Evolutionary conservation across 768 basidiomycete genomes (phyloP).

Genomic region (Phaeolepiota aurea): DNA sequence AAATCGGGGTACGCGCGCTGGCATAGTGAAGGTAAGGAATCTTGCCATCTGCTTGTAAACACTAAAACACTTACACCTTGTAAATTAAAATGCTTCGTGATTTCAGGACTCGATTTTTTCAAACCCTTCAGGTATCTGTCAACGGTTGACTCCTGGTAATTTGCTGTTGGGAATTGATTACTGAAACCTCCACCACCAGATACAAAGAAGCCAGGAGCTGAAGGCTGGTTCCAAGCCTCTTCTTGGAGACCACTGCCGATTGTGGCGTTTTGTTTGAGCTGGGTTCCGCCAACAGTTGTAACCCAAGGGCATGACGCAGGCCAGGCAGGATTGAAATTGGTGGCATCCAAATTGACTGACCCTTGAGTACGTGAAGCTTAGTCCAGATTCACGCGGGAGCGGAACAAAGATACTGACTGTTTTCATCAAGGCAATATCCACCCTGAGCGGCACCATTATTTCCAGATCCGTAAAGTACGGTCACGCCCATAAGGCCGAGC

Average conservation of each 20-base stretch:
- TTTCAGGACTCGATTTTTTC: conserved; percentile 10
- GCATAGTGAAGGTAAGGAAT: neutral
- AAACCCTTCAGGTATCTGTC: conserved; percentile 22
- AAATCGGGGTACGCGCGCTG: conserved; percentile 40
- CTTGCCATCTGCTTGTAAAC: conserved; percentile 12
- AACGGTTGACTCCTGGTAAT: conserved; percentile 31
- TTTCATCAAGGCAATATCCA: conserved; percentile 26
- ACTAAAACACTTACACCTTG: conserved; percentile 15
- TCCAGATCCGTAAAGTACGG: conserved; percentile 49
- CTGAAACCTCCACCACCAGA: conserved; percentile 31
- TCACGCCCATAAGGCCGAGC: conserved; percentile 52
- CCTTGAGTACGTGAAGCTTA: too few species aligned
- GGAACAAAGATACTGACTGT: conserved; percentile 16
- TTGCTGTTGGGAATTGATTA: conserved; percentile 29
- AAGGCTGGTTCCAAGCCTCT: conserved; percentile 25
- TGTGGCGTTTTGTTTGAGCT: conserved; percentile 21
- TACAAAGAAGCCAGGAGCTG: conserved; percentile 12
- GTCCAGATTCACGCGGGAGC: too few species aligned
- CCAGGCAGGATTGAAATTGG: conserved; percentile 36
- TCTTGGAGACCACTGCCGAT: conserved; percentile 18
- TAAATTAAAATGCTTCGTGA: conserved; percentile 22
- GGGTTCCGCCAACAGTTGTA: conserved; percentile 40
- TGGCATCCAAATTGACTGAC: conserved; percentile 22
- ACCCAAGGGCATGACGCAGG: conserved; percentile 34
- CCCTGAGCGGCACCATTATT: conserved; percentile 41